Conservation (phyloP, 2,329 filamentous ascomycete genomes). For the Botrytis hyacinthi region DNA sequence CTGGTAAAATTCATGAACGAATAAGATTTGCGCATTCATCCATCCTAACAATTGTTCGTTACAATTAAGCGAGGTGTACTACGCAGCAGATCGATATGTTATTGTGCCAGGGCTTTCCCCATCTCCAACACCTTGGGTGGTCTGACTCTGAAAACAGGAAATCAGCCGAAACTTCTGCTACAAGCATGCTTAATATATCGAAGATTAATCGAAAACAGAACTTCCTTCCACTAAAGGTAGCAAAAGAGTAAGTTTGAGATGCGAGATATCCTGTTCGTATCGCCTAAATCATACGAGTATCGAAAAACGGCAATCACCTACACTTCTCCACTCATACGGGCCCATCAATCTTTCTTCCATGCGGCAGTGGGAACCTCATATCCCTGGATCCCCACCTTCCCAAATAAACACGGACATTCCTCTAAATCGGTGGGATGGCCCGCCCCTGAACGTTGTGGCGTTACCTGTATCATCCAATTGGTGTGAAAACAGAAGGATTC, state of each 20-base stretch:
- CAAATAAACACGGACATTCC: background rate
- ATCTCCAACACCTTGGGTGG: background rate
- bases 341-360: background rate
- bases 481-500: background rate
- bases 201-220: background rate
- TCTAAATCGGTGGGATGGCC: background rate
- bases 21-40: background rate
- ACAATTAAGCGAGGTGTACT: background rate
- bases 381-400: background rate
- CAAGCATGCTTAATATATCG: background rate
- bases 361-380: background rate
- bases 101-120: background rate
- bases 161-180: background rate
- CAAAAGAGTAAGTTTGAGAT: background rate
- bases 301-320: background rate
- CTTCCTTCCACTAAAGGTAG: background rate
- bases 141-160: background rate
- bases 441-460: background rate
- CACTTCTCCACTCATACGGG: background rate
- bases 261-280: background rate
- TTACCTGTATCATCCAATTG: background rate
- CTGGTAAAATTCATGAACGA: background rate
- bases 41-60: background rate
- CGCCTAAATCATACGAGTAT: background rate
- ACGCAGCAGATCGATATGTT: background rate